phyloP scores from a whole-genome alignment of 331 rosid species.

The Spiraea crenata region DNA sequence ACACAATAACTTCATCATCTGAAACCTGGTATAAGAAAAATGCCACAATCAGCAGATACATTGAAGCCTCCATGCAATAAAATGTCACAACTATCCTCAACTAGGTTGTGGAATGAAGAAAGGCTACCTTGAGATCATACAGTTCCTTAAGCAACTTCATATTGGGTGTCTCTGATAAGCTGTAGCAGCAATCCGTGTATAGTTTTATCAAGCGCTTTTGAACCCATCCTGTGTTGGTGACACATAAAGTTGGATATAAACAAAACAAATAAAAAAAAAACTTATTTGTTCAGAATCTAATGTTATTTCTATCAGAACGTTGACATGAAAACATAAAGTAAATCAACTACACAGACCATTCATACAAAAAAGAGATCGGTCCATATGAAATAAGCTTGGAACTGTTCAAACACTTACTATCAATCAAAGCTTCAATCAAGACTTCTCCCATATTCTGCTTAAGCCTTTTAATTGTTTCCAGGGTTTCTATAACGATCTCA shows the following conservation, averaged over 20 bases:
- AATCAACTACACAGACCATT: neutral
- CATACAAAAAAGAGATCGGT: neutral
- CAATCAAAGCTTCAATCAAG: constrained; percentile 58
- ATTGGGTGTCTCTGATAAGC: constrained; percentile 65
- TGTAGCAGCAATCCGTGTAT: constrained; percentile 67
- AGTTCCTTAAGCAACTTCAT: constrained; percentile 77
- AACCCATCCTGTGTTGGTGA: constrained; percentile 65
- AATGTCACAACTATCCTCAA: constrained; percentile 18
- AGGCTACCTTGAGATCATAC: constrained; percentile 81
- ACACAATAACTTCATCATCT: constrained; percentile 76
- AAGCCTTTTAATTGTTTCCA: constrained; percentile 49
- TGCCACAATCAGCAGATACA: constrained; percentile 6
- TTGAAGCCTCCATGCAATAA: constrained; percentile 12
- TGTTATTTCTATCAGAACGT: neutral
- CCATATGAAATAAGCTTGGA: constrained; percentile 22
- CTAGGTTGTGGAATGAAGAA: constrained; percentile 12
- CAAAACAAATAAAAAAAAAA: neutral
- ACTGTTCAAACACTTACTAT: constrained; percentile 48
- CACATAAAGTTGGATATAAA: constrained; percentile 1
- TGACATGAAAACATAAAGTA: neutral
- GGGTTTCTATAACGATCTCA: constrained; percentile 54
- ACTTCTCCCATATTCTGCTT: constrained; percentile 42
- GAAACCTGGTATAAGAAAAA: constrained; percentile 56
- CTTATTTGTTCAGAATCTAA: neutral
- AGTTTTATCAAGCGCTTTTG: constrained; percentile 77